These are phyloP conservation scores for Quercus dentata DNA, from an alignment of 306 rosid species.

Conservation along the genomic window DNA sequence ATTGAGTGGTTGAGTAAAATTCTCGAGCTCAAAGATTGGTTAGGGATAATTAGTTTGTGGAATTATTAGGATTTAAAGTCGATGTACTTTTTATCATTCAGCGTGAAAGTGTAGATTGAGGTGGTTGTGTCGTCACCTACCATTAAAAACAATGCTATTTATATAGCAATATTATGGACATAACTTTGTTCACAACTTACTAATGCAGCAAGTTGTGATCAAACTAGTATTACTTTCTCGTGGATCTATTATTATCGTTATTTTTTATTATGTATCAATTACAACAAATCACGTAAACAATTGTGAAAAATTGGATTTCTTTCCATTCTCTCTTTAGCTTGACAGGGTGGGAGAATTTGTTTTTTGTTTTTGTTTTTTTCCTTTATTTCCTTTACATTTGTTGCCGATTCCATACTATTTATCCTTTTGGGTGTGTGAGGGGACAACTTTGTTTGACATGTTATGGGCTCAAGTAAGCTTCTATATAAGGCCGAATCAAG, in stretches of 20 bases:
- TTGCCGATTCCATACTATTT: not conserved
- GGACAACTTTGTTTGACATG: constrained; percentile 5
- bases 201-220: no score
- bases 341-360: constrained; percentile 4
- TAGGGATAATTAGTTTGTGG: constrained; percentile 23
- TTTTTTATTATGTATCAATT: no score
- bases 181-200: no score
- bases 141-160: constrained; percentile 17
- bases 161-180: no score
- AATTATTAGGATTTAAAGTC: constrained; percentile 28
- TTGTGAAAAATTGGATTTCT: not conserved
- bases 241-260: no score
- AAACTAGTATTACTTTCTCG: no score
- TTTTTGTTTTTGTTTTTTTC: constrained; percentile 4
- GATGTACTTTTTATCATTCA: constrained; percentile 12
- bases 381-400: not conserved
- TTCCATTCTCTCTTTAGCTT: constrained; percentile 15
- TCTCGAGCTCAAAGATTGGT: constrained; percentile 43
- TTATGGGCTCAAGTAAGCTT: not conserved
- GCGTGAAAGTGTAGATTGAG: constrained; percentile 23
- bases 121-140: constrained; percentile 47
- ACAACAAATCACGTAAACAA: no score
- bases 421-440: constrained; percentile 5
- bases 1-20: constrained; percentile 31
- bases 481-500: constrained; percentile 25